phyloP scores from a whole-genome alignment of 352 stramenopile genomes.

The Blastocystis sp. region DNA sequence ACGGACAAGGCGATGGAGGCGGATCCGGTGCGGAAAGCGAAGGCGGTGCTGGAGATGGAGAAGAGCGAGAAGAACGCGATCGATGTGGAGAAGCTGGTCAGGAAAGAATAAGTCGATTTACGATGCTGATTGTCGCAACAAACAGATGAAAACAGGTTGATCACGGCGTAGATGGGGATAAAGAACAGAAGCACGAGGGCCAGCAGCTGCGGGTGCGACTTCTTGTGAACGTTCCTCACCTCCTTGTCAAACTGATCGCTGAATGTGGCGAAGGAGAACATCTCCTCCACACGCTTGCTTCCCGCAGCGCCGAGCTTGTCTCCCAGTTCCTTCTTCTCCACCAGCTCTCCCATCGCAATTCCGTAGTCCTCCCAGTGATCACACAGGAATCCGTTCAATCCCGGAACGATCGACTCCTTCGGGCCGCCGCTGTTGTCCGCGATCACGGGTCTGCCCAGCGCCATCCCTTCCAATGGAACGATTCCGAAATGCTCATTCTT shows the following conservation, averaged over 20 bases:
- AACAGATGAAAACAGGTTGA: constrained; percentile 19
- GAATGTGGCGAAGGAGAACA: constrained; percentile 54
- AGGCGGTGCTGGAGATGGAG: not conserved
- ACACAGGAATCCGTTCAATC: constrained; percentile 81
- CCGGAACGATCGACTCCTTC: constrained; percentile 88
- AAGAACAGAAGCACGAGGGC: constrained; percentile 11
- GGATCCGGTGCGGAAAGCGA: not conserved
- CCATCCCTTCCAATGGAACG: constrained; percentile 95
- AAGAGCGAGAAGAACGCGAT: constrained; percentile 47
- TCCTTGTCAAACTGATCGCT: constrained; percentile 37
- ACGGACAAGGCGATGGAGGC: constrained; percentile 4
- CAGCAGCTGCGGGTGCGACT: constrained; percentile 5
- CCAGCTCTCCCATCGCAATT: constrained; percentile 46
- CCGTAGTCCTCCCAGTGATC: constrained; percentile 70
- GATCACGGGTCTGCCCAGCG: constrained; percentile 86
- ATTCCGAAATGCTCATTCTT: constrained; percentile 97
- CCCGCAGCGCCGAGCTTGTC: constrained; percentile 33
- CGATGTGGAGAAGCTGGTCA: constrained; percentile 52
- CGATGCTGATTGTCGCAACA: constrained; percentile 5
- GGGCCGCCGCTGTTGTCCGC: constrained; percentile 89
- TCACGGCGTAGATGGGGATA: constrained; percentile 5
- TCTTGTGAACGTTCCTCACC: constrained; percentile 29
- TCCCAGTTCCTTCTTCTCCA: constrained; percentile 30
- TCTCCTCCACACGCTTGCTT: constrained; percentile 18
- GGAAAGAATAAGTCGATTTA: constrained; percentile 66